phyloP scores from a whole-genome alignment of 2,329 filamentous ascomycete species.

The Hirsutella rhossiliensis region DNA sequence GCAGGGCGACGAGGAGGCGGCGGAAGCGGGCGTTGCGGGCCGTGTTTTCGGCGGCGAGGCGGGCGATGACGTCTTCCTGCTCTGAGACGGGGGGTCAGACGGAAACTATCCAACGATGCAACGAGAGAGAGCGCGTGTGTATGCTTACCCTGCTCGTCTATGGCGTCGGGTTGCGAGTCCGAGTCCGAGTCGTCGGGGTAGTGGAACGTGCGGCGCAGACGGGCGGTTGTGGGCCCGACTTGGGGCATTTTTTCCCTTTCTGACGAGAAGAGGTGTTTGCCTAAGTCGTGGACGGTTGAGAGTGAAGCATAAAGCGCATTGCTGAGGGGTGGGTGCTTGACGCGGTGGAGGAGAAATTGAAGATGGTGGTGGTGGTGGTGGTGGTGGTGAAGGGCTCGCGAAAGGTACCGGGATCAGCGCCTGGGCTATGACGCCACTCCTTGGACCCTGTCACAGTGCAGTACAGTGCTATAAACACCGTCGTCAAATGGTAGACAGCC shows the following conservation, averaged over 20 bases:
- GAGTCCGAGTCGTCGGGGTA: constrained; percentile 54
- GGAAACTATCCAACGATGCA: background rate
- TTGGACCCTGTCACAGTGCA: too few relatives aligned
- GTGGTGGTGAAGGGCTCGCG: too few relatives aligned
- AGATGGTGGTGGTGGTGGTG: too few relatives aligned
- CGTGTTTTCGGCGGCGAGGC: constrained; percentile 42
- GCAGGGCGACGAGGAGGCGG: constrained; percentile 46
- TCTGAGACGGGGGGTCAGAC: constrained; percentile 26
- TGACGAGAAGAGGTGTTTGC: too few relatives aligned
- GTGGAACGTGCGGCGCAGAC: constrained; percentile 64
- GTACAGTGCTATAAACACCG: too few relatives aligned
- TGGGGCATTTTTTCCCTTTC: constrained; percentile 16
- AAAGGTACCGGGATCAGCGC: too few relatives aligned
- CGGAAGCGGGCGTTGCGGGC: constrained; percentile 46
- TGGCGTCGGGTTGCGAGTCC: constrained; percentile 41
- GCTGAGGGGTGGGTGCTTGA: too few relatives aligned
- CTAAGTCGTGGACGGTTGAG: too few relatives aligned
- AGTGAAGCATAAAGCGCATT: too few relatives aligned
- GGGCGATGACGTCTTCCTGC: constrained; percentile 50
- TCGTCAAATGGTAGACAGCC: too few relatives aligned
- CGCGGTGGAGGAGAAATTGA: too few relatives aligned
- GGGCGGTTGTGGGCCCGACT: constrained; percentile 29
- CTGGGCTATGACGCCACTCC: too few relatives aligned
- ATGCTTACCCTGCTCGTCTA: constrained; percentile 61
- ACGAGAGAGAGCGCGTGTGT: background rate